Conservation (phyloP, 1,139 yeast genomes). For the Candida albicans region DNA sequence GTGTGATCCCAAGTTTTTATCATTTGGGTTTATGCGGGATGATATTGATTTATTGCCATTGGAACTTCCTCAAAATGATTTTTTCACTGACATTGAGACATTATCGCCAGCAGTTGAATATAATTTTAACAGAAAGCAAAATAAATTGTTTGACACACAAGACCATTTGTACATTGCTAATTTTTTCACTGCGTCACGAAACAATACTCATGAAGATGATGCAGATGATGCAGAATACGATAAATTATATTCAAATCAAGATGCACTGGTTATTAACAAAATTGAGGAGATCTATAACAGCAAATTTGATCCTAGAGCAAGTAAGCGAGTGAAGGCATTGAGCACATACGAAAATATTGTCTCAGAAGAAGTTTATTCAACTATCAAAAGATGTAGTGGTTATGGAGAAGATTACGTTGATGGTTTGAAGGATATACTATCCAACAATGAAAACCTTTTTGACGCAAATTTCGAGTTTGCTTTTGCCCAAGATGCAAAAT, state of each 20-base stretch:
- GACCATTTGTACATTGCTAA: slow-evolving; percentile 24
- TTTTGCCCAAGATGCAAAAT: slow-evolving; percentile 17
- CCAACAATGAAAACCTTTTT: slow-evolving; percentile 18
- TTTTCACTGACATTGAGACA: slow-evolving; percentile 47
- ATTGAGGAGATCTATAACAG: slow-evolving; percentile 16
- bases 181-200: slow-evolving; percentile 26
- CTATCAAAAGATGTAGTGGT: slow-evolving; percentile 15
- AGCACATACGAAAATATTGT: slow-evolving; percentile 20
- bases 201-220: slow-evolving; percentile 5
- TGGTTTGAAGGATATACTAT: slow-evolving; percentile 3
- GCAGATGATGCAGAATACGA: slow-evolving; percentile 20
- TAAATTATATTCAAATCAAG: neutral
- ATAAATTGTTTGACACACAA: slow-evolving; percentile 26
- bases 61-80: slow-evolving; percentile 42
- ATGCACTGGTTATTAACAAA: slow-evolving; percentile 16
- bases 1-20: slow-evolving; percentile 65
- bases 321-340: slow-evolving; percentile 5
- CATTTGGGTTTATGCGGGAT: slow-evolving; percentile 69
- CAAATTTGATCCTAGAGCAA: slow-evolving; percentile 17
- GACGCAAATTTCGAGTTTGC: slow-evolving; percentile 27
- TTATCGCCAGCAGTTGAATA: slow-evolving; percentile 45
- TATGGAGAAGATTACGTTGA: slow-evolving; percentile 14
- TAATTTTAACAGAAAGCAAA: slow-evolving; percentile 33
- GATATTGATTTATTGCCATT: slow-evolving; percentile 59
- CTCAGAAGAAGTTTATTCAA: slow-evolving; percentile 8